These are phyloP conservation scores for Candida quercuum DNA, from an alignment of 805 yeast species.

Conservation along the genomic window DNA sequence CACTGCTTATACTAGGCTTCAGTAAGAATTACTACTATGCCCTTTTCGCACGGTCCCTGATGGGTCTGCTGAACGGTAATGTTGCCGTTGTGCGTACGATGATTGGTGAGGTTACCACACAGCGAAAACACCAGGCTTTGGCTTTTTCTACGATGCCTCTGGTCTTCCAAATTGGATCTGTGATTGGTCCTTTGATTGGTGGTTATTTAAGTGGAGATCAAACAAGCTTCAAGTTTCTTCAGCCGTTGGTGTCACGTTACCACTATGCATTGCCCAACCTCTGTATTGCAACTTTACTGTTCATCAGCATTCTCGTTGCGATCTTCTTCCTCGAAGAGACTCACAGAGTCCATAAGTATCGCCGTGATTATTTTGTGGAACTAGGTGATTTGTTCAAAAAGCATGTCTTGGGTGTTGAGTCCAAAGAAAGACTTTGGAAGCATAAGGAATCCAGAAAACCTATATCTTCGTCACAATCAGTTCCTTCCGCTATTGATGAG, in stretches of 20 bases:
- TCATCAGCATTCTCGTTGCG: constrained; percentile 32
- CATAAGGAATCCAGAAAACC: too few species aligned
- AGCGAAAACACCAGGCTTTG: constrained; percentile 53
- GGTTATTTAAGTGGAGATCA: constrained; percentile 39
- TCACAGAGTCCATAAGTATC: constrained; percentile 32
- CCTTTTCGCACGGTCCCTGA: constrained; percentile 42
- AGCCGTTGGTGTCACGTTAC: constrained; percentile 27
- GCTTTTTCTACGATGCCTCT: constrained; percentile 60
- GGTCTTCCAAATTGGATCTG: constrained; percentile 54
- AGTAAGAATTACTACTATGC: constrained; percentile 48
- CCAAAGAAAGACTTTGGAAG: constrained; percentile 26
- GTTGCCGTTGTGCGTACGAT: constrained; percentile 59
- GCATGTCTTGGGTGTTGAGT: constrained; percentile 13
- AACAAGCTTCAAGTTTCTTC: constrained; percentile 21
- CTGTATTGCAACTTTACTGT: constrained; percentile 34
- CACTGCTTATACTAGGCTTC: constrained; percentile 49
- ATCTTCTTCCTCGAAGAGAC: constrained; percentile 51
- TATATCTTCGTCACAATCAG: too few species aligned
- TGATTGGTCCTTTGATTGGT: constrained; percentile 58
- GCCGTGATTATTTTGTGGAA: constrained; percentile 40
- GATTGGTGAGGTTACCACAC: constrained; percentile 54
- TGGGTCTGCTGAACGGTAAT: constrained; percentile 60
- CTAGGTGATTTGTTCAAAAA: constrained; percentile 33
- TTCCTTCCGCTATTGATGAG: constrained; percentile 6
- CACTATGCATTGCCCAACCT: constrained; percentile 53